Evolutionary conservation across 805 yeast genomes (phyloP), one percentile per base, ranked within the genome.

Genomic region (Saccharomycodes ludwigii): DNA sequence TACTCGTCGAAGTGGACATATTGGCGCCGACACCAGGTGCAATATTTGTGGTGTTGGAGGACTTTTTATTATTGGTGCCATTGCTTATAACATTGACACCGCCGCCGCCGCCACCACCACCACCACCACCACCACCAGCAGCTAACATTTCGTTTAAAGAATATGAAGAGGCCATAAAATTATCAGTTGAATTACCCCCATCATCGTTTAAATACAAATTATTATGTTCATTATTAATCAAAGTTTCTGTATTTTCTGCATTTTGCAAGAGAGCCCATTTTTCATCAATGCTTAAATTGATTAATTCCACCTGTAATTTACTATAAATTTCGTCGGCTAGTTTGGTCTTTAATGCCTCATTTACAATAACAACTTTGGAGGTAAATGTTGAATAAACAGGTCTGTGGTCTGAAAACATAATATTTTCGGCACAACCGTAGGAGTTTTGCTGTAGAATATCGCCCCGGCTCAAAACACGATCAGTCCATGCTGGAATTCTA

Each of bases 401-500:
- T 29, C 93, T 61, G 53, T 88, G 98, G 48, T 88, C 98, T 1
- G 95, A 82, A 44, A 81, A 78, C 12, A 61, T 52, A 14, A 82
- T 62, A 16, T 65, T 61, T 14, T 63, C 69, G 7, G 65, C 71
- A 31, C 77, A 63, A 10, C 71, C 66, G 50, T 88, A 91, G 6
- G 59, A 55, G 1, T 66, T 39, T 39, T 80, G 88, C 27, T 58
- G 63, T 35, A 86, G 51, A 8, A 67, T 61, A n/a, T 59, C 58
- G 11, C 80, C 75, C 17, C 79, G 61, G 46, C 73, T 76, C 29
- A 86, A 54, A 20, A 88, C 75, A 35, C 98, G 61, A 58, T 91
- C 99, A 3, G 97, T 86, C 98, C 98, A 91, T 0, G 98, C 93
- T 1, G 98, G 99, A 9, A 82, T 75, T 39, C 99, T 70, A 54